Evolutionary conservation across 441 rosid species (phyloP).

Genomic region (Erodium moschatum): DNA sequence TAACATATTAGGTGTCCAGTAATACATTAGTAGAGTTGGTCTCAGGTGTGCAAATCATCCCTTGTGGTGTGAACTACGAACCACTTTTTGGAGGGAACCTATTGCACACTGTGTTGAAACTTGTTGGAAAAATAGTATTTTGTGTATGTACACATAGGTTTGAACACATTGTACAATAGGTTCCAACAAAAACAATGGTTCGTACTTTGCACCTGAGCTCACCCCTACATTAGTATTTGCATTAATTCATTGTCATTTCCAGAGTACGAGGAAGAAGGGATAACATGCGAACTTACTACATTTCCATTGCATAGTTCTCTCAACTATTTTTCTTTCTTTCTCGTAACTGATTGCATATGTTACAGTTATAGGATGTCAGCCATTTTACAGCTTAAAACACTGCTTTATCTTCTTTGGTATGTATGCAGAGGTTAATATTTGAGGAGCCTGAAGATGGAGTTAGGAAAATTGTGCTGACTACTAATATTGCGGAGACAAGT

Average conservation of each 20-base stretch:
- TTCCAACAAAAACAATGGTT: too few relatives aligned
- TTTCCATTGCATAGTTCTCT: background rate
- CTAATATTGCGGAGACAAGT: conserved; percentile 99
- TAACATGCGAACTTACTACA: background rate
- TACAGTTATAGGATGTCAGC: background rate
- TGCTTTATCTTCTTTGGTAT: conserved; percentile 19
- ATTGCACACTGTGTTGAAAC: too few relatives aligned
- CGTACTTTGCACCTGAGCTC: too few relatives aligned
- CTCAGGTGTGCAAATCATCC: too few relatives aligned
- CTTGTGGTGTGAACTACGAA: too few relatives aligned
- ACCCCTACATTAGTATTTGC: background rate
- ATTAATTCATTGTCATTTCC: background rate
- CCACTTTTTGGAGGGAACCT: too few relatives aligned
- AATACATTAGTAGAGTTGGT: background rate
- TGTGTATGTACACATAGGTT: too few relatives aligned
- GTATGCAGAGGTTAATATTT: conserved; percentile 74
- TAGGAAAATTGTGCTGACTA: conserved; percentile 88
- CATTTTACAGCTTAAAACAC: background rate
- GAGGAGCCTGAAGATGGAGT: conserved; percentile 68
- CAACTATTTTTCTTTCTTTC: background rate
- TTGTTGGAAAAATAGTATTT: too few relatives aligned
- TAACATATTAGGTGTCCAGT: background rate
- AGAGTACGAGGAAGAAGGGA: background rate
- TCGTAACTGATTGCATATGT: background rate
- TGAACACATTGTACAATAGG: too few relatives aligned